Conservation (phyloP, 768 basidiomycete genomes). For the Tylopilus intermedius region DNA sequence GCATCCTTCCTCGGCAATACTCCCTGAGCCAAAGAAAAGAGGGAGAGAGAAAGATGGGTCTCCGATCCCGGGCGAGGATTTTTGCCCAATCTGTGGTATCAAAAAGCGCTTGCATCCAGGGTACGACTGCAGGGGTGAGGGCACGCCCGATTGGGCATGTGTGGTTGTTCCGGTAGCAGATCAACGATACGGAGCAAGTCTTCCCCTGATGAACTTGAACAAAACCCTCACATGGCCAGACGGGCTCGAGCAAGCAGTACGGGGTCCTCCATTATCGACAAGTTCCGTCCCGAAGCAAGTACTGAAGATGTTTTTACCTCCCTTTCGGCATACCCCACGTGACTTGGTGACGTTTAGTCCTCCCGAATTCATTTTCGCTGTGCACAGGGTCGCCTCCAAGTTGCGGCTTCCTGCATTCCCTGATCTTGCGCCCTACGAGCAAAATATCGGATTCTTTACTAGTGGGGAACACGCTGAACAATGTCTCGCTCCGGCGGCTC, state of each 20-base stretch:
- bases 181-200: constrained; percentile 14
- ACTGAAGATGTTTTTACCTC: constrained; percentile 3
- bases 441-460: constrained; percentile 5
- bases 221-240: constrained; percentile 12
- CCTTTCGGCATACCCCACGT: constrained; percentile 17
- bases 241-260: constrained; percentile 17
- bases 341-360: constrained; percentile 21
- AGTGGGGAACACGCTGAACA: constrained; percentile 19
- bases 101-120: constrained; percentile 26
- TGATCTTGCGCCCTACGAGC: constrained; percentile 6
- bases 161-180: constrained; percentile 20
- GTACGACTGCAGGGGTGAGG: constrained; percentile 21
- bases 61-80: constrained; percentile 19
- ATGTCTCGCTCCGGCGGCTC: constrained; percentile 33
- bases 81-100: constrained; percentile 26
- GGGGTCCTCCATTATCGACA: constrained; percentile 2
- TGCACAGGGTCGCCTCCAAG: constrained; percentile 19
- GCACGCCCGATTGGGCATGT: constrained; percentile 19
- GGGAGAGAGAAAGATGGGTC: constrained; percentile 22
- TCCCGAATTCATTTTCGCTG: constrained; percentile 28
- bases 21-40: constrained; percentile 22
- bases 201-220: constrained; percentile 19
- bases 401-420: constrained; percentile 23
- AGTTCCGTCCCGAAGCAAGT: constrained; percentile 1
- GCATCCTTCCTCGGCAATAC: constrained; percentile 6